A percentile compares a stretch with the other conserved stretches of the same genome.
Evolutionary conservation across 352 stramenopile species (phyloP).

Genomic region (Achlya hypogyna): DNA sequence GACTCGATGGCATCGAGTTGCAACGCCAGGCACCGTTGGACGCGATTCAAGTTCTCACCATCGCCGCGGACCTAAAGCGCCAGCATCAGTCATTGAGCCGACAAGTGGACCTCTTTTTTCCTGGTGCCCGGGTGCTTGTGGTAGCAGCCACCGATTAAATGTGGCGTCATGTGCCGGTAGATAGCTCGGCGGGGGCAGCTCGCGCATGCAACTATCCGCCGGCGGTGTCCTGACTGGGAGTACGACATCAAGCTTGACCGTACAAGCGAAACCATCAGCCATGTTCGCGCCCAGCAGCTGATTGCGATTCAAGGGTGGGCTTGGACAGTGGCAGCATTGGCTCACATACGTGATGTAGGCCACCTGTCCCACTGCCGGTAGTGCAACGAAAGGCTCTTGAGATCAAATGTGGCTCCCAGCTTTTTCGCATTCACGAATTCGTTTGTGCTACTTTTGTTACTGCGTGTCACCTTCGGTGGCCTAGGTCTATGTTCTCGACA

Average conservation of each 20-base stretch:
- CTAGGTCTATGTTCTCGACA: constrained; percentile 10
- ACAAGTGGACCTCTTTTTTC: neutral
- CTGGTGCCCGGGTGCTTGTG: constrained; percentile 1
- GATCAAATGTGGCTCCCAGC: neutral
- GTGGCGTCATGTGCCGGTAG: neutral
- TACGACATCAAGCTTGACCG: constrained; percentile 14
- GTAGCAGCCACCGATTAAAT: neutral
- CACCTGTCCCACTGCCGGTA: neutral
- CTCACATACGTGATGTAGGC: neutral
- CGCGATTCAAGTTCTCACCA: neutral
- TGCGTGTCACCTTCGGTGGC: neutral
- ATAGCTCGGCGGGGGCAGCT: neutral
- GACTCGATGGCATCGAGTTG: neutral
- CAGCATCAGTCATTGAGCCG: neutral
- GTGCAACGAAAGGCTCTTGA: neutral
- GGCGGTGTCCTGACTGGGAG: neutral
- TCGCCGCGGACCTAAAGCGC: neutral
- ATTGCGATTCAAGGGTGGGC: neutral
- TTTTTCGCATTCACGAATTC: constrained; percentile 1
- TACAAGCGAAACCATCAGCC: neutral
- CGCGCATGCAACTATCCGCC: neutral
- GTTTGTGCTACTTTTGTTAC: neutral
- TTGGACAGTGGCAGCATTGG: neutral
- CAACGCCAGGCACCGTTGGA: neutral
- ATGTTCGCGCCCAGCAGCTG: neutral